phyloP scores from a whole-genome alignment of 306 rosid genomes.

The Vicia sativa region DNA sequence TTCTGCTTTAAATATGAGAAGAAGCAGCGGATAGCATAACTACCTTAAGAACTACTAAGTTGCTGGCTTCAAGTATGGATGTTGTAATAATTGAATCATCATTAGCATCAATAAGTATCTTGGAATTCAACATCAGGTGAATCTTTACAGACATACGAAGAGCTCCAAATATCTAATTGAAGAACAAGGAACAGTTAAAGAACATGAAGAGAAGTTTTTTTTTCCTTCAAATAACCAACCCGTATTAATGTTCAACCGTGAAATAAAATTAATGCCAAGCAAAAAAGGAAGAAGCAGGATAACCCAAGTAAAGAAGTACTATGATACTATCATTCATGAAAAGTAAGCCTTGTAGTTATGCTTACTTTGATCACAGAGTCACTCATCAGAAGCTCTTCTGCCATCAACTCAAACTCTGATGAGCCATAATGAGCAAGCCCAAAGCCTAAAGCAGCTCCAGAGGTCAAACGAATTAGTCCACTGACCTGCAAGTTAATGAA shows the following conservation, averaged over 20 bases:
- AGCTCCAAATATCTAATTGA: constrained; percentile 83
- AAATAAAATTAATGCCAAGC: constrained; percentile 8
- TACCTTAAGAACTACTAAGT: constrained; percentile 94
- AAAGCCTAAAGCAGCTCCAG: constrained; percentile 76
- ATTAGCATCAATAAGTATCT: constrained; percentile 79
- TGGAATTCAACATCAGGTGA: constrained; percentile 87
- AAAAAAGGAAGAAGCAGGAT: constrained; percentile 22
- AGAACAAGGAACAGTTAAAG: constrained; percentile 4
- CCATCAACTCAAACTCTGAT: constrained; percentile 96
- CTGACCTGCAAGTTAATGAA: constrained; percentile 63
- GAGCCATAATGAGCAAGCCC: constrained; percentile 91
- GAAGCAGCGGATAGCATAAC: constrained; percentile 35
- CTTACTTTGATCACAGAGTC: constrained; percentile 88
- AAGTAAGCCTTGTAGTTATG: constrained; percentile 28
- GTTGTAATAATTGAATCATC: constrained; percentile 77
- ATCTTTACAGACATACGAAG: constrained; percentile 97
- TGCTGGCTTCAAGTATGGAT: constrained; percentile 91
- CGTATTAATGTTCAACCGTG: not conserved
- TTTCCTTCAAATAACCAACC: constrained; percentile 25
- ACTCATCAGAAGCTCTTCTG: constrained; percentile 99
- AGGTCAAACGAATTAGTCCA: constrained; percentile 80
- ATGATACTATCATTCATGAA: not conserved
- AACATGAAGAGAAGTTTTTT: constrained; percentile 17
- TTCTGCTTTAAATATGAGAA: constrained; percentile 25
- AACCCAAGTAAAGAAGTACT: constrained; percentile 11